Base-by-base conservation (phyloP, 495 filamentous ascomycete genomes). In the Aspergillus baeticus region DNA sequence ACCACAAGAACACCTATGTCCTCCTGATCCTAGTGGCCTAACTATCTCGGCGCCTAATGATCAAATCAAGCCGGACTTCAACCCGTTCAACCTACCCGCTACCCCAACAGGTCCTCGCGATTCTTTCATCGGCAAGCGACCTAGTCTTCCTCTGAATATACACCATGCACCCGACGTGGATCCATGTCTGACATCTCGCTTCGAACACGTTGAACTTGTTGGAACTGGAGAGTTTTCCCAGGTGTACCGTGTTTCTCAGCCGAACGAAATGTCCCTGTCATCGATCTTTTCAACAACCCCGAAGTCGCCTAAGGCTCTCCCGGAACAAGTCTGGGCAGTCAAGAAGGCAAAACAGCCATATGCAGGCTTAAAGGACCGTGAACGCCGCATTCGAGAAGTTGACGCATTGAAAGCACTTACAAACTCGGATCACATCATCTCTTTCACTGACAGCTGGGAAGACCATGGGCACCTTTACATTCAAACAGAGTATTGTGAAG, bases 401-500 rank as follows among this genome's bases (percentile, higher is more conserved):
- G 69, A 80, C 17, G 83, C 92, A 20, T 73, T 98, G 52, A 85
- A 84, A 60, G 78, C 81, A 5, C 73, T 98, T 38, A 81, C 81
- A 37, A 80, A 84, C 22, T 84, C 85, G 42, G 91, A 94, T 63
- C 92, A 98, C 68, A 80, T 96, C 34, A 75, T 98, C 13, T 83
- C 87, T 47, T 85, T 92, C 49, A 72, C 90, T 38, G 84, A 92
- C 57, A 85, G 81, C 65, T 98, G 94, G 94, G 94, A 97, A 66
- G 78, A 87, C 33, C 82, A 86, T 51, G 74, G 76, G 36, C 84
- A 90, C 58, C 83, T 98, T 5, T 98, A 96, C 69, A 98, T 98
- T 57, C 92, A 96, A 73, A 98, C 93, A 0, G 95, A 98, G 59
- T 98, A 83, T 65, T 98, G 93, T 65, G 90, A 95, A 64, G 89